Evolutionary conservation across 139 green algal genomes (phyloP).

Genomic region (Picocystis salinarum): DNA sequence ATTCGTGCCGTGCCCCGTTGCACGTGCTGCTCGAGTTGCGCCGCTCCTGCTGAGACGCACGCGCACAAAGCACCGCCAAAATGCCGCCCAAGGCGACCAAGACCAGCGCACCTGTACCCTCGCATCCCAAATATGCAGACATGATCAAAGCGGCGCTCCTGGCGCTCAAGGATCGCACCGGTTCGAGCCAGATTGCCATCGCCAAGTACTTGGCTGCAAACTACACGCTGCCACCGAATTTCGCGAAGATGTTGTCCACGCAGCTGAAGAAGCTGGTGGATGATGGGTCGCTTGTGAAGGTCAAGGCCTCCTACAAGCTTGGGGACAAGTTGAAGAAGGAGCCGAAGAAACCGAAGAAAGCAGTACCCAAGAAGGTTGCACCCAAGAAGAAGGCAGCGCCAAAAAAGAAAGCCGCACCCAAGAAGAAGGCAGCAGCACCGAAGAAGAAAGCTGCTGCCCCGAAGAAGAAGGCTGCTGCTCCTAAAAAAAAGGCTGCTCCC

Average conservation of each 20-base stretch:
- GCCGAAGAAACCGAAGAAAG: conserved; percentile 5
- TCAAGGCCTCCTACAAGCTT: conserved; percentile 55
- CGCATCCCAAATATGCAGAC: conserved; percentile 11
- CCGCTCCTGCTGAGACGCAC: no score
- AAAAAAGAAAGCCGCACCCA: conserved; percentile 10
- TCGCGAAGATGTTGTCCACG: conserved; percentile 28
- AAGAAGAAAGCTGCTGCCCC: conserved; percentile 7
- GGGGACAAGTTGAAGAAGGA: conserved; percentile 27
- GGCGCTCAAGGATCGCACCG: conserved; percentile 51
- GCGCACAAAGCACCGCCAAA: no score
- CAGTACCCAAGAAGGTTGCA: conserved; percentile 1
- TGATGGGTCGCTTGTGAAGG: conserved; percentile 40
- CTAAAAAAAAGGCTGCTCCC: conserved; percentile 16
- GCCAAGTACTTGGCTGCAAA: conserved; percentile 53
- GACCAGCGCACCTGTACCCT: neutral
- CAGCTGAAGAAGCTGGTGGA: conserved; percentile 27
- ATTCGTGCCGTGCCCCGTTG: no score
- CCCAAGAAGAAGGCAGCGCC: conserved; percentile 11
- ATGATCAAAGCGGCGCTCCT: conserved; percentile 48
- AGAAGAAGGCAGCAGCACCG: conserved; percentile 10
- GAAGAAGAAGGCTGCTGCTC: no score
- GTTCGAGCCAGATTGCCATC: conserved; percentile 44
- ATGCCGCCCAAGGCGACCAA: no score
- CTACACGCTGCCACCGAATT: conserved; percentile 29
- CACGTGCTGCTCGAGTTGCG: no score